Conservation (phyloP, 2,329 filamentous ascomycete genomes). For the Neonectria neomacrospora region DNA sequence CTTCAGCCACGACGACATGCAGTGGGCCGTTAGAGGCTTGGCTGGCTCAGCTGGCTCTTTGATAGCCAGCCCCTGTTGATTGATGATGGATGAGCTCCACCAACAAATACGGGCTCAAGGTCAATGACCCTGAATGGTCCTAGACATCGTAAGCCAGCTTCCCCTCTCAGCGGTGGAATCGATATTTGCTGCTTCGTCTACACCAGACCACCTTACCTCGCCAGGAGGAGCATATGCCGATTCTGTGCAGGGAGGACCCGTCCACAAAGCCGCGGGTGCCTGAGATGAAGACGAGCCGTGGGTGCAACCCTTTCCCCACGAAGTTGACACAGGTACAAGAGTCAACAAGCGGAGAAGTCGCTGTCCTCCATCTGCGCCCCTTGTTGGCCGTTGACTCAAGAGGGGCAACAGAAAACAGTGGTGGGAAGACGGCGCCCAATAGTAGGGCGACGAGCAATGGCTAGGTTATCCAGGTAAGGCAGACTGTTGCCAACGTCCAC, state of each 20-base stretch:
- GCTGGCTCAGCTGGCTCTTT: constrained; percentile 1
- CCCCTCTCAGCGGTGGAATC: constrained; percentile 8
- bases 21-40: constrained; percentile 1
- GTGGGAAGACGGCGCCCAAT: constrained; percentile 7
- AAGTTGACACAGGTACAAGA: constrained; percentile 2
- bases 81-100: constrained; percentile 21
- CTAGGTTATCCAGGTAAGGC: background rate
- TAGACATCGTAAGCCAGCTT: constrained; percentile 6
- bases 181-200: constrained; percentile 8
- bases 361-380: background rate
- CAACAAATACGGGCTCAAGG: constrained; percentile 18
- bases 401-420: too few species aligned
- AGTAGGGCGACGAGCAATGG: background rate
- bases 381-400: background rate
- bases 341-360: background rate
- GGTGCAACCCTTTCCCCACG: constrained; percentile 19
- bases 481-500: background rate
- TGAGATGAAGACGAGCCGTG: constrained; percentile 4
- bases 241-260: constrained; percentile 12
- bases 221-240: background rate
- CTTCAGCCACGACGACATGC: constrained; percentile 14
- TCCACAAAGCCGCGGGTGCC: background rate
- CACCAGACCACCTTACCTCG: constrained; percentile 1
- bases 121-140: background rate
- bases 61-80: constrained; percentile 9